These are phyloP conservation scores for Stentor roeselii DNA, from an alignment of 73 alveolate species.

Conservation along the genomic window DNA sequence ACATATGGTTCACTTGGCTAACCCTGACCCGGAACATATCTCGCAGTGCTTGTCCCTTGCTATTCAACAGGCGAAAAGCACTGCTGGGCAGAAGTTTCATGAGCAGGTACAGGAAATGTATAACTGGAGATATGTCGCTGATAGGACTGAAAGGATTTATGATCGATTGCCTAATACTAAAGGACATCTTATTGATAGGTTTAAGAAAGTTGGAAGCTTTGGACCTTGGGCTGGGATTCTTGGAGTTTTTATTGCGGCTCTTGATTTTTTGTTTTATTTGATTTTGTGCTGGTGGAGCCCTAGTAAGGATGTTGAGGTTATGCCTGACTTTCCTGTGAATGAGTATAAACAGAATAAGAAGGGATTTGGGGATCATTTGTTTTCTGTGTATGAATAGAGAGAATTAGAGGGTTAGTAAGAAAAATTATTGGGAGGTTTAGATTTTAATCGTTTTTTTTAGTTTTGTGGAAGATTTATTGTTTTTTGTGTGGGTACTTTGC, in stretches of 20 bases:
- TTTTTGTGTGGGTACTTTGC: too few species aligned
- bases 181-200: constrained; percentile 63
- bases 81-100: constrained; percentile 52
- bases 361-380: constrained; percentile 10
- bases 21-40: constrained; percentile 50
- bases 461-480: too few species aligned
- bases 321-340: constrained; percentile 19
- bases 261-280: background rate
- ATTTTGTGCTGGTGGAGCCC: constrained; percentile 21
- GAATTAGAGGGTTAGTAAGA: background rate
- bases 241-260: constrained; percentile 15
- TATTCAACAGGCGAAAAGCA: constrained; percentile 39
- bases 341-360: constrained; percentile 17
- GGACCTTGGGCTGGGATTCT: constrained; percentile 60
- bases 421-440: too few species aligned
- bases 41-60: constrained; percentile 39
- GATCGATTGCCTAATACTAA: constrained; percentile 60
- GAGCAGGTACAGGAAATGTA: constrained; percentile 76
- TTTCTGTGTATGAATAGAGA: background rate
- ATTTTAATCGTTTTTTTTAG: too few species aligned
- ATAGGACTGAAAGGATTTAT: constrained; percentile 91
- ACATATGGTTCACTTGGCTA: constrained; percentile 88
- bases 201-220: constrained; percentile 63
- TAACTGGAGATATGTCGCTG: constrained; percentile 95
- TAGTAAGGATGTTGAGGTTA: background rate